Percentiles rank a stretch among this genome's conserved stretches.
Conservation (phyloP, 306 rosid genomes). For the Boehmeria nivea region DNA sequence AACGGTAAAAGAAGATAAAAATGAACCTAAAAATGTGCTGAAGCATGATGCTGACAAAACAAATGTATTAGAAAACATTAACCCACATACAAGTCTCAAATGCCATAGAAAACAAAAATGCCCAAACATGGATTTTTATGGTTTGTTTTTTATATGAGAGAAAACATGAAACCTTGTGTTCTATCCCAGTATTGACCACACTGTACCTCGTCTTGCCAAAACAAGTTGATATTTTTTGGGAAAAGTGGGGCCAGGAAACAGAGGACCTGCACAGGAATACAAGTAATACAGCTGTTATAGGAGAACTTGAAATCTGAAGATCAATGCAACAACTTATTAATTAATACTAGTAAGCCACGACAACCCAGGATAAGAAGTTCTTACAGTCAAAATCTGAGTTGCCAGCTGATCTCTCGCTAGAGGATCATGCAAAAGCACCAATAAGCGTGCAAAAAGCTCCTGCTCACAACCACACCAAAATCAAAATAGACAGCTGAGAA, state of each 20-base stretch:
- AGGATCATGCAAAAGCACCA: slow-evolving; percentile 94
- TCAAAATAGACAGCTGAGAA: slow-evolving; percentile 5
- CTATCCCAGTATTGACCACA: neutral
- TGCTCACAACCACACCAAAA: slow-evolving; percentile 31
- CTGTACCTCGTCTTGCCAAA: slow-evolving; percentile 97
- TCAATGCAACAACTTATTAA: neutral
- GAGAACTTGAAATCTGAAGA: neutral
- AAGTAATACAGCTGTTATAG: neutral
- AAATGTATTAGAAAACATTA: slow-evolving; percentile 2
- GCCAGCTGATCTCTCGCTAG: slow-evolving; percentile 85
- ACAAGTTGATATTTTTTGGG: slow-evolving; percentile 71
- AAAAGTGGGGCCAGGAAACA: slow-evolving; percentile 82
- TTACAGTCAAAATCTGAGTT: slow-evolving; percentile 80
- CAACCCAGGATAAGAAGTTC: slow-evolving; percentile 25
- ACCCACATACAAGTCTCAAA: too few relatives aligned
- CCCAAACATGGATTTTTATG: too few relatives aligned
- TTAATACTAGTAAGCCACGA: neutral
- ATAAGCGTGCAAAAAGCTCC: slow-evolving; percentile 90
- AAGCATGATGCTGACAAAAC: neutral
- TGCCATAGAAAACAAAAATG: too few relatives aligned
- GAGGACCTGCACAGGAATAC: slow-evolving; percentile 53
- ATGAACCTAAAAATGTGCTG: neutral
- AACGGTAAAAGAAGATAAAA: slow-evolving; percentile 8
- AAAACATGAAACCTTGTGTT: neutral
- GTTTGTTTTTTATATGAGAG: too few relatives aligned